These are phyloP conservation scores for Fusarium brachygibbosum DNA, from an alignment of 2,329 filamentous ascomycete species.

Conservation along the genomic window DNA sequence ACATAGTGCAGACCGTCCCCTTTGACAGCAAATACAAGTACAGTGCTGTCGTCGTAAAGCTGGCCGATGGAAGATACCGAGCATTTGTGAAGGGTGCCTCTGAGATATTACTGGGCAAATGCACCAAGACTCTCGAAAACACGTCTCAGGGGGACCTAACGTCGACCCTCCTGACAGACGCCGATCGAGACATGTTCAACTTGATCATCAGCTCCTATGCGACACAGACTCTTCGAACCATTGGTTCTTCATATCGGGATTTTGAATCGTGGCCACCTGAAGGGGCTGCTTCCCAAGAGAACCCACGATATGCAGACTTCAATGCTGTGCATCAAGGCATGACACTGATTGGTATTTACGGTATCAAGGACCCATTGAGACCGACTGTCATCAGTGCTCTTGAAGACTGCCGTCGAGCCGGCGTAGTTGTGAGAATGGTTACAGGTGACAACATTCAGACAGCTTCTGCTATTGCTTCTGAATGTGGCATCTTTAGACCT, in stretches of 20 bases:
- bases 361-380: slow-evolving; percentile 76
- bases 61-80: slow-evolving; percentile 60
- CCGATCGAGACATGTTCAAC: slow-evolving; percentile 67
- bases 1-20: slow-evolving; percentile 64
- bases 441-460: slow-evolving; percentile 66
- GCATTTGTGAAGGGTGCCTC: slow-evolving; percentile 69
- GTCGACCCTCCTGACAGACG: slow-evolving; percentile 59
- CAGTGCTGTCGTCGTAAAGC: slow-evolving; percentile 68
- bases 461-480: slow-evolving; percentile 60
- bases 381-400: slow-evolving; percentile 73
- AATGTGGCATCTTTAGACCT: slow-evolving; percentile 57
- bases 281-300: slow-evolving; percentile 71
- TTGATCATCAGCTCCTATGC: slow-evolving; percentile 72
- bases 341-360: slow-evolving; percentile 65
- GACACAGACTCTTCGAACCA: slow-evolving; percentile 77
- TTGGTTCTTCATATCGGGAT: slow-evolving; percentile 79
- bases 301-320: slow-evolving; percentile 66
- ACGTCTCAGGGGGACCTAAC: slow-evolving; percentile 70
- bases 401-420: slow-evolving; percentile 72
- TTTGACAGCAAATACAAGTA: slow-evolving; percentile 69
- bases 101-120: slow-evolving; percentile 65
- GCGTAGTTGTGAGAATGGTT: slow-evolving; percentile 75
- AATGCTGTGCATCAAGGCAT: slow-evolving; percentile 63
- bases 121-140: slow-evolving; percentile 60
- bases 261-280: slow-evolving; percentile 79